Evolutionary conservation across 306 rosid genomes (phyloP).

Genomic region (Myrica gale): DNA sequence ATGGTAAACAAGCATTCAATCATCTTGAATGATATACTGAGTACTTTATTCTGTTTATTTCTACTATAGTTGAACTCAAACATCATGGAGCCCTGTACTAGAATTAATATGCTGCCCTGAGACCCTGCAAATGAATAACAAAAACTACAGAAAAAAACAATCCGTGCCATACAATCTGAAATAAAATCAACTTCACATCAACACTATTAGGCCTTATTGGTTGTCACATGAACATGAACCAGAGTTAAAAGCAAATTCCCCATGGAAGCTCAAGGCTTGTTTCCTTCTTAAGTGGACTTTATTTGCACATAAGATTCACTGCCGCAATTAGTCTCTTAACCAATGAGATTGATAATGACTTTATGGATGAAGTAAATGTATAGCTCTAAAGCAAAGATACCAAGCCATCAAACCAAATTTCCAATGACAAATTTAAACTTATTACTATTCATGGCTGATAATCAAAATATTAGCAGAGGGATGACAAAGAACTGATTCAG

Average conservation of each 20-base stretch:
- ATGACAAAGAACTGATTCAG: conserved; percentile 6
- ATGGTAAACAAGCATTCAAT: neutral
- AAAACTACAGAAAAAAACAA: neutral
- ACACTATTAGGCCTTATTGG: neutral
- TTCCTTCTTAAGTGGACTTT: neutral
- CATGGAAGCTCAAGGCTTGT: neutral
- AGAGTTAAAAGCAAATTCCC: neutral
- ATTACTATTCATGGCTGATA: no score
- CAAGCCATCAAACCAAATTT: neutral
- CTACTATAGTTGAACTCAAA: neutral
- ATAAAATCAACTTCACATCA: neutral
- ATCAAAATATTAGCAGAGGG: neutral
- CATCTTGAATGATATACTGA: neutral
- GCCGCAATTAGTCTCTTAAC: neutral
- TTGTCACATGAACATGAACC: neutral
- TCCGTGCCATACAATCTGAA: neutral
- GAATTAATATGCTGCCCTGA: no score
- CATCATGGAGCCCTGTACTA: neutral
- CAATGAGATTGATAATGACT: neutral
- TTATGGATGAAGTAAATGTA: neutral
- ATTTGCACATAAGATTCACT: neutral
- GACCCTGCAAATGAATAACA: neutral
- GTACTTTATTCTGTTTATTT: neutral
- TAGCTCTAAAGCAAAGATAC: neutral
- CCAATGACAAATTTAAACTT: neutral